These are phyloP conservation scores for Kwoniella europaea DNA, from an alignment of 768 basidiomycete species.

Conservation along the genomic window DNA sequence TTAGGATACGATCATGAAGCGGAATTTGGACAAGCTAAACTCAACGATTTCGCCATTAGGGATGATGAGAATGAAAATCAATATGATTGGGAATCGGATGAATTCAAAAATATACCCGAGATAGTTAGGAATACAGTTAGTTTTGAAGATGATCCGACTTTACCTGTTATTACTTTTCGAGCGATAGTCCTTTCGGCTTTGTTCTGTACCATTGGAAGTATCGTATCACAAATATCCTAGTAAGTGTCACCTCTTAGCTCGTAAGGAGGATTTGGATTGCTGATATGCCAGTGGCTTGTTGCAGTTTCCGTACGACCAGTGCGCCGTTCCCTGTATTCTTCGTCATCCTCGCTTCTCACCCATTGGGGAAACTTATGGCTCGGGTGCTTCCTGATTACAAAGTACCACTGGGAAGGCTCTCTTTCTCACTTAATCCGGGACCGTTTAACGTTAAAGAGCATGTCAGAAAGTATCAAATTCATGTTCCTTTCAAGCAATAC, in stretches of 20 bases:
- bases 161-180: slow-evolving; percentile 18
- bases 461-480: not conserved
- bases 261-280: too few relatives aligned
- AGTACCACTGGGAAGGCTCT: slow-evolving; percentile 9
- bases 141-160: slow-evolving; percentile 23
- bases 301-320: slow-evolving; percentile 21
- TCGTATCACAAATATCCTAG: slow-evolving; percentile 9
- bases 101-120: slow-evolving; percentile 19
- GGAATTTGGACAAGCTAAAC: not conserved
- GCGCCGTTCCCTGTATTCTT: slow-evolving; percentile 28
- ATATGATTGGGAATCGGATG: slow-evolving; percentile 26
- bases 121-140: slow-evolving; percentile 20
- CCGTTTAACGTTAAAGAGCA: slow-evolving; percentile 10
- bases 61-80: not conserved
- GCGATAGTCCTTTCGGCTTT: not conserved
- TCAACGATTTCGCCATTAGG: not conserved
- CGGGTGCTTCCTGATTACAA: not conserved
- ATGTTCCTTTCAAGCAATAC: too few relatives aligned
- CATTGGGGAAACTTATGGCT: slow-evolving; percentile 2
- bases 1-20: not conserved
- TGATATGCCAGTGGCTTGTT: too few relatives aligned
- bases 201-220: slow-evolving; percentile 23
- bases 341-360: slow-evolving; percentile 18
- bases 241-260: not conserved
- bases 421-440: slow-evolving; percentile 8